Base-by-base conservation (phyloP, 805 yeast species). In the Ogataea minuta region DNA sequence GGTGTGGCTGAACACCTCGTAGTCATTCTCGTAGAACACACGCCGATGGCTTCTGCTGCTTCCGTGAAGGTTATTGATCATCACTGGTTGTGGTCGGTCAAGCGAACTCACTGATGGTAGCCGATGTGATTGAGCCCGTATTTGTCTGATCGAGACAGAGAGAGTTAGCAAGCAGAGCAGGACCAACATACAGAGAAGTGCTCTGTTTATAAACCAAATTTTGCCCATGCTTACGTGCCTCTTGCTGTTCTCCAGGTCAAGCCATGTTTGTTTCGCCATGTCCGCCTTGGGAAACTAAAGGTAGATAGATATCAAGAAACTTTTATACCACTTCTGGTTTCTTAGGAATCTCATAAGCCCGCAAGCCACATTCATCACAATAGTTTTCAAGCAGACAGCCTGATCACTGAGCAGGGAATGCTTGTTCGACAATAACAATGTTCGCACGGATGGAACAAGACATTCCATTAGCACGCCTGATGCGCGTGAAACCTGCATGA, bases 221-320 rank as follows among this genome's bases (percentile, higher is more conserved):
- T 27, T 37, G 23, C 28, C 26, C 8, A n/a, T 11, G 7, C 14
- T 17, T 10, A 28, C 15, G 11, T 9, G n/a, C n/a, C 19, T 26
- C n/a, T 19, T 13, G 8, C 34, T 30, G 9, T 31, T 36, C 20
- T 36, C 40, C 7, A 36, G 29, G 35, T 36, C 40, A 6, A 11
- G 17, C 40, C 40, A 36, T 9, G 20, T 5, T n/a, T 30, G 12
- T 24, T 17, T 11, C 9, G 21, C 4, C 40, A 36, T 36, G 14
- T n/a, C 13, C 11, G 21, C 12, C 25, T 5, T 16, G 23, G 24
- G 19, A 9, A 25, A 19, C 9, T 19, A 16, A 10, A 11, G 28
- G 23, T 9, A 6, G 4, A 23, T 11, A 4, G 9, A 9, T 4
- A 25, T n/a, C n/a, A n/a, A n/a, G n/a, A n/a, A n/a, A n/a, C n/a